Evolutionary conservation across 805 yeast genomes (phyloP), one percentile per base, ranked within the genome.

Genomic region (Metschnikowia hibisci): DNA sequence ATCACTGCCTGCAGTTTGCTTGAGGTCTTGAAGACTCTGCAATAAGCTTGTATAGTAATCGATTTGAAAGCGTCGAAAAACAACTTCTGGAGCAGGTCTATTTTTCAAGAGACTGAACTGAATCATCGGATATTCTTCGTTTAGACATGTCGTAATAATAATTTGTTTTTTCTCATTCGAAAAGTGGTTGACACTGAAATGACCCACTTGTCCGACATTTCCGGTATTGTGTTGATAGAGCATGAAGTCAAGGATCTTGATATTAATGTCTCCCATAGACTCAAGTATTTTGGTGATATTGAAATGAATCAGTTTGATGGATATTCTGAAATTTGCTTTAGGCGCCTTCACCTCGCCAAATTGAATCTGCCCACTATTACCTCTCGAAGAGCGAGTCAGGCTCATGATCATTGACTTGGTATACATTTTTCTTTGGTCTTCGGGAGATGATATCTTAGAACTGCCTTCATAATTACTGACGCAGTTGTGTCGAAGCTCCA

Each of bases 11-110:
- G 38, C 50, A 27, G 34, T 33, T 18, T 35, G 39, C 39, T 20
- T 26, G 16, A 35, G 28, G 2, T 32, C 42, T 25, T 48, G 48
- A 20, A 35, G 13, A 33, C 10, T 12, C 4, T 64, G 47, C 13
- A 84, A 44, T 84, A 90, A 78, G 18, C 65, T 61, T 0, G 89
- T 78, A 51, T 80, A 75, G 51, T 84, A 85, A 32, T 81, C 78
- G 2, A 83, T 6, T 4, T 64, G 50, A 10, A 77, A 42, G 45
- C 81, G 78, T 28, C 76, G 66, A 16, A 83, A 47, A 34, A 69
- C 65, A 2, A 80, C 51, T 22, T 73, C 76, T 5, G 73, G 40
- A 3, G 57, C 58, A 9, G 65, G 63, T 5, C 63, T 63, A 8
- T 62, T 59, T 10, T 64, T 26, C 5, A 33, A 30, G 13, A 4